A percentile compares a stretch with the other conserved stretches of the same genome.
phyloP scores from a whole-genome alignment of 257 asterid species.

The Penstemon newberryi region DNA sequence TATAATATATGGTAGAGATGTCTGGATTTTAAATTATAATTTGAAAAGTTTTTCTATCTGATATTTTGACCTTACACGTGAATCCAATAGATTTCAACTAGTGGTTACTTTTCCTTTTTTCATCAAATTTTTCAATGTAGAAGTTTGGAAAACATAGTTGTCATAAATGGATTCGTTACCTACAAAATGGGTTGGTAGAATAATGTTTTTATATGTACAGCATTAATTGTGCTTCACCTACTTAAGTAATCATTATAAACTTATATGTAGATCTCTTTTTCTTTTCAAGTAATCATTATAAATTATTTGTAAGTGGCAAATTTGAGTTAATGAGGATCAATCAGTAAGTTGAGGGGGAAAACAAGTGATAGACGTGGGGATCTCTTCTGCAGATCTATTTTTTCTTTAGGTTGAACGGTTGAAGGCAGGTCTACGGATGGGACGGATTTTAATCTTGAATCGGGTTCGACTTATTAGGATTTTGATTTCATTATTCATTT shows the following conservation, averaged over 20 bases:
- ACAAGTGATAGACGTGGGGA: background rate
- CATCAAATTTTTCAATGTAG: background rate
- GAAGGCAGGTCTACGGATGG: no score
- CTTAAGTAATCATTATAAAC: background rate
- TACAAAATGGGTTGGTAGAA: slow-evolving; percentile 21
- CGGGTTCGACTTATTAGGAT: no score
- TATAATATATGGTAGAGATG: no score
- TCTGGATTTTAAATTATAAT: background rate
- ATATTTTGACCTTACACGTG: background rate
- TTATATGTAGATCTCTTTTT: no score
- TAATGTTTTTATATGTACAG: slow-evolving; percentile 6
- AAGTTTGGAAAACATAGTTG: background rate
- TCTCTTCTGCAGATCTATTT: background rate
- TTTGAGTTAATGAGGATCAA: background rate
- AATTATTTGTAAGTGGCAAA: no score
- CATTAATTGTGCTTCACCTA: background rate
- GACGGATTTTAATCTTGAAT: no score
- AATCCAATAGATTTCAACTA: background rate
- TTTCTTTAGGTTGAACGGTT: no score
- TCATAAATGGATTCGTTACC: background rate
- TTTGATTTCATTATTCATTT: no score
- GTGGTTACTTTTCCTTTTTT: background rate
- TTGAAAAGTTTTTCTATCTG: background rate
- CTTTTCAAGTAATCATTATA: no score
- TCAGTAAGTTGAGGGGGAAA: background rate